Base-by-base conservation (phyloP, 768 basidiomycete species). In the Auricularia sp. region DNA sequence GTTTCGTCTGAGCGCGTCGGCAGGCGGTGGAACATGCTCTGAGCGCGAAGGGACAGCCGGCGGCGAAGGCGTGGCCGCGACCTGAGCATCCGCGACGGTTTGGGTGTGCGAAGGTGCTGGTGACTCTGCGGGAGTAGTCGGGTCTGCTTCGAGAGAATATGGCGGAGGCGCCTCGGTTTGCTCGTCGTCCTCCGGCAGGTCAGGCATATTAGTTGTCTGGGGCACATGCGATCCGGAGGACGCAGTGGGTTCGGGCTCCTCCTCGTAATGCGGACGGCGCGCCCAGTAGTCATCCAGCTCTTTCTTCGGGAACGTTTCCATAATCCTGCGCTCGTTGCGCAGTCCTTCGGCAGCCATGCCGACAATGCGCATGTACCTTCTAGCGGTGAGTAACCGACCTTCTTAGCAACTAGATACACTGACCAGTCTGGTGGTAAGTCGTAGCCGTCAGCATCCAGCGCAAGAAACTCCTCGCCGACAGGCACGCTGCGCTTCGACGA, bases 351-450 rank as follows among this genome's bases (percentile, higher is more conserved):
- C 87, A 2, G 86, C 87, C 68, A 88, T 83, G 16, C 89, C 89
- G 69, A 81, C 83, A 62, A 91, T 84, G 24, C 90, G 83, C 87
- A 90, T 89, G 72, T 89, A 90, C 85, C 85, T 86, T 68, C 66
- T 62, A 54, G 36, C 37, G 56, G 37, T 35, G 61, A 56, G 29
- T 63, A 63, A 65, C 47, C 61, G n/a, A 61, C 24, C n/a, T 21
- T 54, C 33, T 56, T n/a, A 58, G 35, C 44, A 8, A 21, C 65
- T 34, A 70, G 67, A 18, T 64, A 62, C 66, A 78, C 80, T 69
- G 70, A 89, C 91, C 92, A 94, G 75, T 94, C 92, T 34, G 86
- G 76, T 1, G 90, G 90, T 18, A 92, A 72, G 67, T 89, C 87
- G 68, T 85, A 81, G 3, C 90, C 90, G 69, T 92, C 92, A 66